Percentiles rank a stretch among this genome's conserved stretches.
These are phyloP conservation scores for Mentha longifolia DNA, from an alignment of 257 asterid species.

Conservation along the genomic window DNA sequence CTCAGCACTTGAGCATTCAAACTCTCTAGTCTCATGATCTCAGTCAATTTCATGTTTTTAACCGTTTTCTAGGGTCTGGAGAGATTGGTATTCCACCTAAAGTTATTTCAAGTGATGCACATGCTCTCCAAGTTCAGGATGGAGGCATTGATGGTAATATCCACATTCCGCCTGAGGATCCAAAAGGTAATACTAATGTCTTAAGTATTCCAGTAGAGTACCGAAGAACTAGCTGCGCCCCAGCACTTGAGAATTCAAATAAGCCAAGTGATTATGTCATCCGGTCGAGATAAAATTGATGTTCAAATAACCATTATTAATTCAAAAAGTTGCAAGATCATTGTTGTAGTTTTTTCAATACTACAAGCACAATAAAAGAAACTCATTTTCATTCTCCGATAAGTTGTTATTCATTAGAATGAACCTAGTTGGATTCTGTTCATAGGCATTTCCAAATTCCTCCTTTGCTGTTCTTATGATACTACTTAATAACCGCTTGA, in stretches of 20 bases:
- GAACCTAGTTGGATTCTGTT: neutral
- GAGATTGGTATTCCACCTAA: slow-evolving; percentile 32
- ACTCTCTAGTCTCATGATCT: neutral
- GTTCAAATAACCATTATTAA: too few relatives aligned
- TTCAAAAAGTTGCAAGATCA: too few relatives aligned
- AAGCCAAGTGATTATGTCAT: neutral
- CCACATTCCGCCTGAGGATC: slow-evolving; percentile 32
- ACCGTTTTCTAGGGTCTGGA: slow-evolving; percentile 40
- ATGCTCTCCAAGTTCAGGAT: slow-evolving; percentile 30
- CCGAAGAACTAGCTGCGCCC: neutral
- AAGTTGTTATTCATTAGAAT: too few relatives aligned
- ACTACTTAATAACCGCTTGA: neutral
- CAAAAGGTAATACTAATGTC: neutral
- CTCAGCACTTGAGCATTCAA: slow-evolving; percentile 21
- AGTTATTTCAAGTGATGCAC: slow-evolving; percentile 34
- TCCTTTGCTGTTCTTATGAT: neutral
- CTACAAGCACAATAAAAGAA: too few relatives aligned
- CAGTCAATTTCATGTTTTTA: neutral
- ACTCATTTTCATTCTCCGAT: too few relatives aligned
- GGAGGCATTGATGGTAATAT: slow-evolving; percentile 32
- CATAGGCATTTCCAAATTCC: neutral
- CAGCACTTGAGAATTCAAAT: slow-evolving; percentile 20
- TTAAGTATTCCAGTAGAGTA: slow-evolving; percentile 4
- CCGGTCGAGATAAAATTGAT: too few relatives aligned
- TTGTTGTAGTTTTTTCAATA: too few relatives aligned